Evolutionary conservation across 2,329 filamentous ascomycete species (phyloP), one percentile per base, ranked within the genome.

Genomic region (Venturia asperata): DNA sequence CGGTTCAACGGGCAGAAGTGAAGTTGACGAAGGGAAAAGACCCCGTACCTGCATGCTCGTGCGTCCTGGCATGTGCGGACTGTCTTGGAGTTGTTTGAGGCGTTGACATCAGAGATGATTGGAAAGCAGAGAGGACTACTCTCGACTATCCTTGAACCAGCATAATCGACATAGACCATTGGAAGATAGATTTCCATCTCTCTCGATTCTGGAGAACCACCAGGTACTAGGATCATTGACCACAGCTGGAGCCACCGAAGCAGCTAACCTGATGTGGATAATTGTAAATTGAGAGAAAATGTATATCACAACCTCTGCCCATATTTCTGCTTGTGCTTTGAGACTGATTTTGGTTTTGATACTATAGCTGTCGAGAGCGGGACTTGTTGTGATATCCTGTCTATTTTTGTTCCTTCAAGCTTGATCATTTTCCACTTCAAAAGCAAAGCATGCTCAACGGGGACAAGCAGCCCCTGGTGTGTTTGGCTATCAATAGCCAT

Each of bases 391-490:
- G 47, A 52, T 27, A n/a, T 37, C 5, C 30, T 34, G 3, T 58
- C 30, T 58, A 58, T 39, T 37, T 58, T n/a, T 58, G 11, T 24
- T 21, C 2, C 52, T 24, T n/a, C 30, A 5, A n/a, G 19, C 30
- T 27, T 58, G 52, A 37, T 19, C 37, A 24, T 58, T 11, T 58
- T 15, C 11, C 11, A 17, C 52, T 58, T 17, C n/a, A n/a, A 27
- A 58, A 4, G 52, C 52, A 58, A 58, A 27, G 52, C 52, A 21
- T 11, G 52, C 52, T 58, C 52, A 27, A 58, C 52, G 27, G 10
- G 30, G 30, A 58, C 27, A 37, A 58, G 52, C 30, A 34, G 52
- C 52, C 52, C 52, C 37, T 58, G 19, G 21, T 37, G 6, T 10
- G 13, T 34, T 5, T 11, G 19, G 30, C 52, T 15, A 27, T 52